Evolutionary conservation across 345 rosid species (phyloP), one percentile per base, ranked within the genome.

Genomic region (Pugionium dolabratum): DNA sequence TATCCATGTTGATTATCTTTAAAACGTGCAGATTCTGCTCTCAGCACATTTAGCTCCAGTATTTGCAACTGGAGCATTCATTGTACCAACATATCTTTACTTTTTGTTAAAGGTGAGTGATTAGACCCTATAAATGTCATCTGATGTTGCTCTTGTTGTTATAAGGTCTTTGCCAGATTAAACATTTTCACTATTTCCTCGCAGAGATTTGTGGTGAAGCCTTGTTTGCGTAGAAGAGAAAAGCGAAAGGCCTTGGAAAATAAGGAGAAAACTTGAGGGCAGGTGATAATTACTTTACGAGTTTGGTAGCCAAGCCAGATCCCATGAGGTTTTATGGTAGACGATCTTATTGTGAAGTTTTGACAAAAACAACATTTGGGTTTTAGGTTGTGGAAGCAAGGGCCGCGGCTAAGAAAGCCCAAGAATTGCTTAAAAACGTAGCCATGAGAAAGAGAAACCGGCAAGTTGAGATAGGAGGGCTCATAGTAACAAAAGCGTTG

Each of bases 141-240:
- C 33, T 10, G 18, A 46, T 31, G 31, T 40, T 53, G 25, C 65
- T 62, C 42, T 47, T 54, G 18, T 51, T 1, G 31, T 44, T 36
- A 35, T 18, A 35, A 1, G 54, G 48, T 74, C 40, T 27, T 67
- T 67, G 42, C 47, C 48, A 28, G 32, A 47, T 28, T 7, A 41
- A 37, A 54, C 32, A 50, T 33, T 62, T 54, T 9, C 7, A 26
- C 47, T 67, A 10, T 41, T 34, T 18, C 2, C 53, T 32, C 77
- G 76, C 86, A 94, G 97, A 95, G 77, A 82, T 85, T 80, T 49
- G 73, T 95, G 48, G 70, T 89, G 69, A 91, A 91, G 73, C 98
- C 99, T 8, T 89, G 83, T 76, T 68, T 60, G 69, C 86, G 62
- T 47, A 80, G 63, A 72, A 87, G 95, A 79, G 88, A 91, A 59